Percentiles rank a stretch among this genome's conserved stretches.
These are phyloP conservation scores for Saccharomyces mikatae DNA, from an alignment of 805 yeast genomes.

Conservation along the genomic window DNA sequence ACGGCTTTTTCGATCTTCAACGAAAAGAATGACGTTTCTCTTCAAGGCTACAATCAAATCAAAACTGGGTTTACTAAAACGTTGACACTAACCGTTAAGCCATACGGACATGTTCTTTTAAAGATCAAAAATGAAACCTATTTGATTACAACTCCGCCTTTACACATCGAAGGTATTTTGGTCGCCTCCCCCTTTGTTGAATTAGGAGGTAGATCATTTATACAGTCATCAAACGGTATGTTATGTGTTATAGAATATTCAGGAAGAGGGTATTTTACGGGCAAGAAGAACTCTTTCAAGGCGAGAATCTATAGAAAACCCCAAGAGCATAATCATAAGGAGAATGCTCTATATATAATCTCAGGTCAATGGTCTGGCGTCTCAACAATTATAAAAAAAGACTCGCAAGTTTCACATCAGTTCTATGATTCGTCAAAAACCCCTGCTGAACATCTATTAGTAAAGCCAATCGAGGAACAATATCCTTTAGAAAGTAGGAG, in stretches of 20 bases:
- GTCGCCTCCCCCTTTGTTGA: conserved; percentile 92
- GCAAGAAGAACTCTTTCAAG: conserved; percentile 88
- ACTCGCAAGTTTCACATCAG: conserved; percentile 22
- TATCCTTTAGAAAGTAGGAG: conserved; percentile 72
- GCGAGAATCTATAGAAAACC: conserved; percentile 63
- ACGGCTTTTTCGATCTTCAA: conserved; percentile 86
- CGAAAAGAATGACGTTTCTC: conserved; percentile 54
- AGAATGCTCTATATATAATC: conserved; percentile 68
- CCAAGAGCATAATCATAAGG: conserved; percentile 36
- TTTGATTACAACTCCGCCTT: conserved; percentile 81
- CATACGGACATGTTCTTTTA: conserved; percentile 82
- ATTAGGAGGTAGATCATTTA: conserved; percentile 78
- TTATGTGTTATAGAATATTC: conserved; percentile 65
- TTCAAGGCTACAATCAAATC: conserved; percentile 87
- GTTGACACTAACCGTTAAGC: conserved; percentile 74
- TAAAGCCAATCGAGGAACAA: conserved; percentile 79
- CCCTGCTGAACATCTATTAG: conserved; percentile 49
- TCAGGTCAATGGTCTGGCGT: conserved; percentile 88
- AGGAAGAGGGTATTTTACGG: conserved; percentile 92
- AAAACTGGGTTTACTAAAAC: conserved; percentile 75
- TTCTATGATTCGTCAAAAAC: conserved; percentile 56
- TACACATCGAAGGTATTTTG: conserved; percentile 89
- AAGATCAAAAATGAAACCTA: conserved; percentile 59
- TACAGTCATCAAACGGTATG: conserved; percentile 77
- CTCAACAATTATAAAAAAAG: conserved; percentile 56